A percentile compares a stretch with the other conserved stretches of the same genome.
Evolutionary conservation across 176 grass and related monocot genomes (phyloP).

Genomic region (Chrysopogon serrulatus): DNA sequence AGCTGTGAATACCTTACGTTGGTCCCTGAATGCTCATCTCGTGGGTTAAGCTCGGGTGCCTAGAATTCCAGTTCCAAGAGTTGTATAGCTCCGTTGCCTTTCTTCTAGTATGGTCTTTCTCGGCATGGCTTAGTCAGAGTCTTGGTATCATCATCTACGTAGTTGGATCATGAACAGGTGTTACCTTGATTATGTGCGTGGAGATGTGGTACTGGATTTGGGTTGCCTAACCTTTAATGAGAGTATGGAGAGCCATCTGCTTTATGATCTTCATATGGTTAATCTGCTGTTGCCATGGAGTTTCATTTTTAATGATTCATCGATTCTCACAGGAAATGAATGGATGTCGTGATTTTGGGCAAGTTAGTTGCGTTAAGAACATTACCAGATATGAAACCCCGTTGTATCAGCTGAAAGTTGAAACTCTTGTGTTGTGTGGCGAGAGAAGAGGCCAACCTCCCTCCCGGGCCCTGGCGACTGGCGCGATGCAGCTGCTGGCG

Average conservation of each 20-base stretch:
- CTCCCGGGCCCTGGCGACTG: no score
- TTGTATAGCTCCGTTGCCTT: slow-evolving; percentile 10
- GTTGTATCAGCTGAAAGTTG: no score
- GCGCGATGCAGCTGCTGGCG: no score
- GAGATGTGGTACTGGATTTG: background rate
- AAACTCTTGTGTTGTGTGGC: no score
- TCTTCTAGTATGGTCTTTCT: background rate
- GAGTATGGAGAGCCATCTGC: background rate
- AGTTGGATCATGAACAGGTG: background rate
- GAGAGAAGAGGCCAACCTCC: no score
- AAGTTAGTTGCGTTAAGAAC: no score
- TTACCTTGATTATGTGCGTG: background rate
- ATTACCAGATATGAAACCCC: no score
- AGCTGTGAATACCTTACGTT: background rate
- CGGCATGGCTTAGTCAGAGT: background rate
- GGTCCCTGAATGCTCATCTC: background rate
- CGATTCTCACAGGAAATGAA: no score
- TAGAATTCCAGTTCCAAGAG: background rate
- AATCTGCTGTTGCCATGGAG: background rate
- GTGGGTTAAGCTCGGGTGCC: background rate
- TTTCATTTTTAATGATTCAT: background rate
- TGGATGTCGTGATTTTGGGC: no score
- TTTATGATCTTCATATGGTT: background rate
- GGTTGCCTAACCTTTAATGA: background rate
- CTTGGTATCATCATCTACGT: background rate